A percentile compares a stretch with the other conserved stretches of the same genome.
phyloP scores from a whole-genome alignment of 805 yeast genomes.

The Candida awuae region DNA sequence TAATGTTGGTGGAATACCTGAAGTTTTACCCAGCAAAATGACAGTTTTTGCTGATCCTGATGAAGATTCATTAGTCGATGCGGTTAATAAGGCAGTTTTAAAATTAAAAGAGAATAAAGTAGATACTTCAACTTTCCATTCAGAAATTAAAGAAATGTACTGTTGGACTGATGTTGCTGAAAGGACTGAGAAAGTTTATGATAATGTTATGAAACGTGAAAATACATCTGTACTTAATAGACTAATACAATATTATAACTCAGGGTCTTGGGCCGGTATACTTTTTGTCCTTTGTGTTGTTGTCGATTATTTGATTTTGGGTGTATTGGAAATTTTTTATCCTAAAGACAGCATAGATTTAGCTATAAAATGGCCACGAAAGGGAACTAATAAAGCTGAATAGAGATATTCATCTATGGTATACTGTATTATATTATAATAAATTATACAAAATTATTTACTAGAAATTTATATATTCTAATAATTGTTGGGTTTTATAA shows the following conservation, averaged over 20 bases:
- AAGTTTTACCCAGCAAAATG: conserved; percentile 89
- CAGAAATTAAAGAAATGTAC: conserved; percentile 72
- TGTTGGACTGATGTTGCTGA: conserved; percentile 86
- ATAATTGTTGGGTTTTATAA: neutral
- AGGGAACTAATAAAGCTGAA: neutral
- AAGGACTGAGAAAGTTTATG: conserved; percentile 78
- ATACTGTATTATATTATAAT: no score
- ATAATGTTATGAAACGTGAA: conserved; percentile 28
- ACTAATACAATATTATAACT: conserved; percentile 54
- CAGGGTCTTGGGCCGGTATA: conserved; percentile 82
- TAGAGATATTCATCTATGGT: neutral
- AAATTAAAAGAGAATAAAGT: conserved; percentile 48
- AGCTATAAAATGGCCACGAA: conserved; percentile 72
- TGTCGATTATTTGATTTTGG: conserved; percentile 63
- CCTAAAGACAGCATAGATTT: conserved; percentile 66
- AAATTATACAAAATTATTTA: neutral
- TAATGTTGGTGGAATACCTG: conserved; percentile 95
- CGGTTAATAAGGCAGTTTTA: conserved; percentile 63
- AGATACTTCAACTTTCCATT: conserved; percentile 71
- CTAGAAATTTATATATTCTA: conserved; percentile 2
- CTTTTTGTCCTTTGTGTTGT: conserved; percentile 73
- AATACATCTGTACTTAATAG: conserved; percentile 42
- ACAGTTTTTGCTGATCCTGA: conserved; percentile 86
- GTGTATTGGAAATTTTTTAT: conserved; percentile 57
- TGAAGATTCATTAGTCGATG: conserved; percentile 69